phyloP scores from a whole-genome alignment of 2,329 filamentous ascomycete species.

The Aspergillus sp. region DNA sequence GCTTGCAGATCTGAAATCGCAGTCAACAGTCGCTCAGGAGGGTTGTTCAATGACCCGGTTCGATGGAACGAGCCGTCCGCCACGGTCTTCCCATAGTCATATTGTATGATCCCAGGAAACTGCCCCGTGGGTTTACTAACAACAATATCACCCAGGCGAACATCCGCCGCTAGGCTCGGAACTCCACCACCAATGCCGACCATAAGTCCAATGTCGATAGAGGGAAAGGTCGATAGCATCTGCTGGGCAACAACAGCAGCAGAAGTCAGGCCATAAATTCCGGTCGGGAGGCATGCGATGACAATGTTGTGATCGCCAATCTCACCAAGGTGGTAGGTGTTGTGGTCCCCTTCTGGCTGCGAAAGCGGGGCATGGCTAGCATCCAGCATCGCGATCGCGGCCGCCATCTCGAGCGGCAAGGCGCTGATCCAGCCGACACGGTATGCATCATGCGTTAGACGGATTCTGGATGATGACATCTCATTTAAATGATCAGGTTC shows the following conservation, averaged over 20 bases:
- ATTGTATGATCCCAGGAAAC: constrained; percentile 23
- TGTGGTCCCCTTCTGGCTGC: background rate
- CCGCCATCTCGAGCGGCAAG: background rate
- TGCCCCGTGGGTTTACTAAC: constrained; percentile 1
- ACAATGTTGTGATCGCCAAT: constrained; percentile 9
- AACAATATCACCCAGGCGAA: constrained; percentile 9
- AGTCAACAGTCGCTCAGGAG: constrained; percentile 16
- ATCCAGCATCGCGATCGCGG: constrained; percentile 14
- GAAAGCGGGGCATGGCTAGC: background rate
- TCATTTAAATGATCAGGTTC: too few relatives aligned
- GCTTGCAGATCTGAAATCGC: constrained; percentile 17
- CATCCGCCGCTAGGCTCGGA: constrained; percentile 12
- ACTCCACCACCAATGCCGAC: constrained; percentile 21
- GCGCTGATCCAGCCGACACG: constrained; percentile 21
- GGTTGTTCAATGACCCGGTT: constrained; percentile 17
- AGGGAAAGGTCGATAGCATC: constrained; percentile 7
- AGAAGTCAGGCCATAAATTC: constrained; percentile 7
- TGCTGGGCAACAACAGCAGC: constrained; percentile 3
- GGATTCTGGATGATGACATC: too few relatives aligned
- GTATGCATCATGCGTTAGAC: constrained; percentile 8
- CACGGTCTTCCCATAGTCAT: constrained; percentile 24
- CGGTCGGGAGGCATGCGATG: constrained; percentile 11
- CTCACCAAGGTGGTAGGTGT: constrained; percentile 9
- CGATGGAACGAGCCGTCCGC: constrained; percentile 13
- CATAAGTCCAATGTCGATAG: constrained; percentile 7